Conservation (phyloP, 106 monocot genomes). For the Gastrodia elata region DNA sequence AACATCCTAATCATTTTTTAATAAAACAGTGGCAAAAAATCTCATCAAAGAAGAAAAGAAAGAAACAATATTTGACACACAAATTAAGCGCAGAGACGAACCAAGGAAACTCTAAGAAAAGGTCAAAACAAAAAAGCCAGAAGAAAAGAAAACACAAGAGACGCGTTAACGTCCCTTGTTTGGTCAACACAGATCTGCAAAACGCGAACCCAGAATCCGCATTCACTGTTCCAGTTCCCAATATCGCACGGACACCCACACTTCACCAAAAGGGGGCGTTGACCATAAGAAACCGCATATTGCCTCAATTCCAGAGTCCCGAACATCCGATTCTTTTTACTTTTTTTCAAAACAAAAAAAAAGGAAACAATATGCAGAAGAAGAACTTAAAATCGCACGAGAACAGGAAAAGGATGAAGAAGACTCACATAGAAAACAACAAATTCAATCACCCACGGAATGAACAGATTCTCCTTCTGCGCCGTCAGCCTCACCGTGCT, state of each 20-base stretch:
- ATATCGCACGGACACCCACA: background rate
- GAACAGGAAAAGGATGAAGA: background rate
- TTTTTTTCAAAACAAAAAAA: background rate
- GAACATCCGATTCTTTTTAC: background rate
- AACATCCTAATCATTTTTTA: too few species aligned
- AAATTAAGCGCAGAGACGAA: too few species aligned
- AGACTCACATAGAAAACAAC: conserved; percentile 4
- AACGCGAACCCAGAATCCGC: background rate
- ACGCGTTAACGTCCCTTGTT: too few species aligned
- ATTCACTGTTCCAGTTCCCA: background rate
- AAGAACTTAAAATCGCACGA: too few species aligned
- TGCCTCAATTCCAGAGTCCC: background rate
- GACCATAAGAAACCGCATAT: background rate
- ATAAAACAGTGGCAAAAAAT: too few species aligned
- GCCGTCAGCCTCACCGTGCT: background rate
- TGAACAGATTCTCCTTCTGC: conserved; percentile 8
- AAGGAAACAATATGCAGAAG: background rate
- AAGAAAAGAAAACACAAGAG: background rate
- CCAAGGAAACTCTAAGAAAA: too few species aligned
- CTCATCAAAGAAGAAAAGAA: too few species aligned
- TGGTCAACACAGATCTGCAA: background rate
- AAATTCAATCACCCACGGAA: conserved; percentile 7
- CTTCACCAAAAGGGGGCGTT: background rate
- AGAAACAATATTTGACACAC: too few species aligned
- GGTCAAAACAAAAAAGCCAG: background rate